Evolutionary conservation across 257 asterid species (phyloP).

Genomic region (Primulina tabacum): DNA sequence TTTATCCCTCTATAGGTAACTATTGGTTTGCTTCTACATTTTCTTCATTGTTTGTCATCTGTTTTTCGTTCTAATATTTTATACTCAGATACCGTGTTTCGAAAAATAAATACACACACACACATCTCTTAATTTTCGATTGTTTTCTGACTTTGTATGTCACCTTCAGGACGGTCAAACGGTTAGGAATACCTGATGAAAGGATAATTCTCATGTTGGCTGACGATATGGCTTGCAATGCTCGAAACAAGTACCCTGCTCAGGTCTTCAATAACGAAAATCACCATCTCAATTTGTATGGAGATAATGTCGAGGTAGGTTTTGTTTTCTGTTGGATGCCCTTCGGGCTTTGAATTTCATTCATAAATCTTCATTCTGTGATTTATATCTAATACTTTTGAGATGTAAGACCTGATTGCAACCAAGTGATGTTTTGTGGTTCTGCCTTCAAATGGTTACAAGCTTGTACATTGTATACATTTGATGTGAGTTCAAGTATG

Average conservation of each 20-base stretch:
- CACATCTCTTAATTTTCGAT: background rate
- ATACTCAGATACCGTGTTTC: background rate
- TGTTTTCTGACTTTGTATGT: slow-evolving; percentile 10
- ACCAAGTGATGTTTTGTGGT: background rate
- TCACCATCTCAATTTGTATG: slow-evolving; percentile 87
- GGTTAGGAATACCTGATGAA: slow-evolving; percentile 97
- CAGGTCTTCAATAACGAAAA: slow-evolving; percentile 97
- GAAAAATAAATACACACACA: background rate
- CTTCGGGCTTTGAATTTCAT: background rate
- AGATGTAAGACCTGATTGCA: background rate
- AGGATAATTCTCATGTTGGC: slow-evolving; percentile 96
- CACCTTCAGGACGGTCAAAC: slow-evolving; percentile 79
- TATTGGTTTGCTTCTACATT: background rate
- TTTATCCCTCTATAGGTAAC: slow-evolving; percentile 84
- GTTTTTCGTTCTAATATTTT: background rate
- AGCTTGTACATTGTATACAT: background rate
- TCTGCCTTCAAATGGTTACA: background rate
- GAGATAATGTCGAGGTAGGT: slow-evolving; percentile 93
- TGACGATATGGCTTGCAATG: slow-evolving; percentile 99
- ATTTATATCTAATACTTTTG: background rate
- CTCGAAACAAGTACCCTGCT: slow-evolving; percentile 95
- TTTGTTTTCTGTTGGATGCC: slow-evolving; percentile 6
- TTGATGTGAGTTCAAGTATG: background rate
- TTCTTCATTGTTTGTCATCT: background rate
- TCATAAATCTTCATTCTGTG: background rate